Percentiles rank a stretch among this genome's conserved stretches.
These are phyloP conservation scores for Blastobotrys aristatus DNA, from an alignment of 1,139 yeast species.

Conservation along the genomic window DNA sequence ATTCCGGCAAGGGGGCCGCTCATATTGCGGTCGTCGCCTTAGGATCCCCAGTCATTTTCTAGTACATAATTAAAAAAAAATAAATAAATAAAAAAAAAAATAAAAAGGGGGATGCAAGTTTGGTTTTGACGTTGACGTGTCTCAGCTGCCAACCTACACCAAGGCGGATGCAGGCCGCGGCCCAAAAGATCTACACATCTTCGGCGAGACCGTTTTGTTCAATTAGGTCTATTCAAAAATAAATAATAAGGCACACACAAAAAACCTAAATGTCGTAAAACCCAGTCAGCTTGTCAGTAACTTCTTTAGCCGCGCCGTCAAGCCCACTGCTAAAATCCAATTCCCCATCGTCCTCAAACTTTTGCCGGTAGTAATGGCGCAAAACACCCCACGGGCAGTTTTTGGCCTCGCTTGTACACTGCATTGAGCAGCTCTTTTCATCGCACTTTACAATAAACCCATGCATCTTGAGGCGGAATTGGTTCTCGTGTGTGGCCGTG, in stretches of 20 bases:
- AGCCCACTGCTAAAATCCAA: constrained; percentile 7
- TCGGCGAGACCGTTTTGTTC: too few relatives aligned
- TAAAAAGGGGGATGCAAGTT: too few relatives aligned
- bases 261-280: not conserved
- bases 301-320: constrained; percentile 7
- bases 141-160: too few relatives aligned
- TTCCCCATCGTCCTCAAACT: constrained; percentile 6
- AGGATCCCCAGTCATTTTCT: not conserved
- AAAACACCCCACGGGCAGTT: constrained; percentile 1
- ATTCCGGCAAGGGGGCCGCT: not conserved
- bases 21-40: not conserved
- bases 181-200: too few relatives aligned
- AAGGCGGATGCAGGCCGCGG: too few relatives aligned
- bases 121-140: too few relatives aligned
- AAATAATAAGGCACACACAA: too few relatives aligned
- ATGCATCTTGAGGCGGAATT: constrained; percentile 9
- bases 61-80: too few relatives aligned
- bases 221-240: too few relatives aligned
- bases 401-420: constrained; percentile 3
- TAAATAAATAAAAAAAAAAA: too few relatives aligned
- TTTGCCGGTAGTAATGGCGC: not conserved
- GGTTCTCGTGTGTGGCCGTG: constrained; percentile 5
- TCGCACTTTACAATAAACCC: constrained; percentile 2
- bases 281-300: constrained; percentile 9
- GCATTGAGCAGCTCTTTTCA: constrained; percentile 3